These are phyloP conservation scores for Agaricales sp. DNA, from an alignment of 1,284 basidiomycete genomes.

Conservation along the genomic window DNA sequence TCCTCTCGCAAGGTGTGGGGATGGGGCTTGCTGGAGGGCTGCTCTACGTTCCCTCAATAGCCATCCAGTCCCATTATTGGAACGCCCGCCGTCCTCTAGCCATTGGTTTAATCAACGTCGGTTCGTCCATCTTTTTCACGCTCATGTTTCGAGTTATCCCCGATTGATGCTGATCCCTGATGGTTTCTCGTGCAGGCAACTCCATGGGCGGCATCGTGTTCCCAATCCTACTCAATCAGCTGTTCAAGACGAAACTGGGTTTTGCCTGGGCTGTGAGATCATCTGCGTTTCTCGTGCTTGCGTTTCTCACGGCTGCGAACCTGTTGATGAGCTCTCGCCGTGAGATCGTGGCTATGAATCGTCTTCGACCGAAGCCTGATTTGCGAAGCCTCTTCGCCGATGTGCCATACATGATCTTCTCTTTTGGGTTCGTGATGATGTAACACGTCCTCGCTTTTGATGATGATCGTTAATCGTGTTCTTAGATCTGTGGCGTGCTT, in stretches of 20 bases:
- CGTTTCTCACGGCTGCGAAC: constrained; percentile 13
- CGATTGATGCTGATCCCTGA: too few relatives aligned
- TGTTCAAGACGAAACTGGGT: constrained; percentile 18
- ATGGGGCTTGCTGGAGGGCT: constrained; percentile 24
- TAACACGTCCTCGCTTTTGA: background rate
- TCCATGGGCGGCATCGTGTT: constrained; percentile 24
- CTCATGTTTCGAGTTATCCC: too few relatives aligned
- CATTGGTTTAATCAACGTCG: constrained; percentile 25
- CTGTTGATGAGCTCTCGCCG: constrained; percentile 16
- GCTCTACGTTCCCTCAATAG: constrained; percentile 23
- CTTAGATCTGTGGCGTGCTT: constrained; percentile 2
- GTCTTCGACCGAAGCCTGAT: constrained; percentile 1
- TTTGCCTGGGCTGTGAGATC: constrained; percentile 22
- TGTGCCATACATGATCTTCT: constrained; percentile 6
- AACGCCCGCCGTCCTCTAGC: constrained; percentile 21
- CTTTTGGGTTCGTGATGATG: constrained; percentile 8
- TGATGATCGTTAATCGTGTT: constrained; percentile 2
- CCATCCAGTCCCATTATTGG: constrained; percentile 24
- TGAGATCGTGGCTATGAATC: constrained; percentile 7
- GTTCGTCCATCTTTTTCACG: constrained; percentile 10
- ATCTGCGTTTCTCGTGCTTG: constrained; percentile 12
- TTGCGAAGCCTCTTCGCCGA: constrained; percentile 7
- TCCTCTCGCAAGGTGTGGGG: constrained; percentile 23
- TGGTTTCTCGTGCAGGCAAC: too few relatives aligned
- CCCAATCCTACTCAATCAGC: constrained; percentile 27